These are phyloP conservation scores for Hibiscus mutabilis DNA, from an alignment of 345 rosid species.

Conservation along the genomic window DNA sequence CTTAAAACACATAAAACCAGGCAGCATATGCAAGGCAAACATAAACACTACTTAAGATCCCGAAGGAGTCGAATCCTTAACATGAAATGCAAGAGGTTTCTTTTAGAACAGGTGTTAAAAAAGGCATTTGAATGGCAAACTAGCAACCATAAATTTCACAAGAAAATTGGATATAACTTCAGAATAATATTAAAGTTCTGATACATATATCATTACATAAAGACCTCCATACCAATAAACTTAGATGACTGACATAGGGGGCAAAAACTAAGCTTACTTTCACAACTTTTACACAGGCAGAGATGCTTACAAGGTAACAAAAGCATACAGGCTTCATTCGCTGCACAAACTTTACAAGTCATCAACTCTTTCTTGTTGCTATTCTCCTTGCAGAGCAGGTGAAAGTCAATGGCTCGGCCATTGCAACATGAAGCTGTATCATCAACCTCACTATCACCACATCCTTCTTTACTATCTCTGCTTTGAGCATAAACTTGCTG, in stretches of 20 bases:
- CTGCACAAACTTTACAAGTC: conserved; percentile 76
- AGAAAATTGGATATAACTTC: conserved; percentile 16
- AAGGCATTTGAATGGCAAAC: background rate
- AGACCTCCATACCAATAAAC: conserved; percentile 74
- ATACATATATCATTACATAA: conserved; percentile 38
- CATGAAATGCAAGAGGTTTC: background rate
- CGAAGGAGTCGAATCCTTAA: no score
- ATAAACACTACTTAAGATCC: no score
- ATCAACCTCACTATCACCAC: conserved; percentile 89
- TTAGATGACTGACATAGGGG: conserved; percentile 79
- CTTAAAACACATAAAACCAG: background rate
- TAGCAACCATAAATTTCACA: conserved; percentile 14
- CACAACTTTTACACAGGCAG: conserved; percentile 85
- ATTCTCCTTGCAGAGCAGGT: conserved; percentile 37
- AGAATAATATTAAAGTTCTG: conserved; percentile 17
- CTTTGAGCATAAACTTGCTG: conserved; percentile 60
- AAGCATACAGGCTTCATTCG: conserved; percentile 67
- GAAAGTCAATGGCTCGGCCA: conserved; percentile 43
- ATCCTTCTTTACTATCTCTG: conserved; percentile 70
- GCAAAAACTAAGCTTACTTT: conserved; percentile 73
- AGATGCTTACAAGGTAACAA: conserved; percentile 93
- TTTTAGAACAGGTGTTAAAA: background rate
- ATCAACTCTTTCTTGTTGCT: conserved; percentile 33
- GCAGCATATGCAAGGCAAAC: background rate
- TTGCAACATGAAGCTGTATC: conserved; percentile 84